These are phyloP conservation scores for Apiotrichum veenhuisii DNA, from an alignment of 1,284 basidiomycete genomes.

Conservation along the genomic window DNA sequence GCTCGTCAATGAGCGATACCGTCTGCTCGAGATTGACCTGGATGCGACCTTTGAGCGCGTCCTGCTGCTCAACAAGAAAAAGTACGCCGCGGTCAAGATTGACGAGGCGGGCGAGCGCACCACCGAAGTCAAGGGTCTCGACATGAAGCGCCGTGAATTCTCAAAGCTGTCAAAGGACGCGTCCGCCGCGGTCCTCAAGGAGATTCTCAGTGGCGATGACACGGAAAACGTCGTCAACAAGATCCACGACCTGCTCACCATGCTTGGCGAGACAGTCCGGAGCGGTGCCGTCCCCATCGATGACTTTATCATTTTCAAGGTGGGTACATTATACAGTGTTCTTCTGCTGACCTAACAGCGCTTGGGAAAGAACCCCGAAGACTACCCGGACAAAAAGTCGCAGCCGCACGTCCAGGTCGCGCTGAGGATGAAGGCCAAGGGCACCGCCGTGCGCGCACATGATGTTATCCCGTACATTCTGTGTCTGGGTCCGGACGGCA, in stretches of 20 bases:
- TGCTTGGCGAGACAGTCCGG: constrained; percentile 71
- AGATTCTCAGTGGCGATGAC: constrained; percentile 85
- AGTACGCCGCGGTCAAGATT: constrained; percentile 95
- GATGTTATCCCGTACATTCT: constrained; percentile 98
- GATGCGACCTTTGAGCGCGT: constrained; percentile 93
- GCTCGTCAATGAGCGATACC: constrained; percentile 92
- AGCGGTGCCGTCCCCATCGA: constrained; percentile 75
- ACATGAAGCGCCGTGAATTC: constrained; percentile 98
- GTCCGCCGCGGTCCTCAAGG: constrained; percentile 82
- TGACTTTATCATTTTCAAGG: constrained; percentile 92
- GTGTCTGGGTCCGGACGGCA: constrained; percentile 73
- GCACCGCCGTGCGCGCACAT: constrained; percentile 72
- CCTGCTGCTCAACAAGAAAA: constrained; percentile 95
- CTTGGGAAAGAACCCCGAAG: constrained; percentile 88
- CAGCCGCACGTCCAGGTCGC: constrained; percentile 98
- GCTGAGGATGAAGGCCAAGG: constrained; percentile 80
- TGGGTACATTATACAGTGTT: constrained; percentile 36
- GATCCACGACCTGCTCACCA: constrained; percentile 86
- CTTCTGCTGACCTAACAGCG: constrained; percentile 55
- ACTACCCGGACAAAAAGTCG: constrained; percentile 90
- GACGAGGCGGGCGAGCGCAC: constrained; percentile 71
- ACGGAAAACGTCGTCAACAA: constrained; percentile 85
- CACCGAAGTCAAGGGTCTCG: constrained; percentile 92
- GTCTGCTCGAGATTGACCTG: constrained; percentile 92
- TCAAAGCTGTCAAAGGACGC: constrained; percentile 86